Conservation (phyloP, 495 filamentous ascomycete species). For the Aspergillus saccharolyticus region DNA sequence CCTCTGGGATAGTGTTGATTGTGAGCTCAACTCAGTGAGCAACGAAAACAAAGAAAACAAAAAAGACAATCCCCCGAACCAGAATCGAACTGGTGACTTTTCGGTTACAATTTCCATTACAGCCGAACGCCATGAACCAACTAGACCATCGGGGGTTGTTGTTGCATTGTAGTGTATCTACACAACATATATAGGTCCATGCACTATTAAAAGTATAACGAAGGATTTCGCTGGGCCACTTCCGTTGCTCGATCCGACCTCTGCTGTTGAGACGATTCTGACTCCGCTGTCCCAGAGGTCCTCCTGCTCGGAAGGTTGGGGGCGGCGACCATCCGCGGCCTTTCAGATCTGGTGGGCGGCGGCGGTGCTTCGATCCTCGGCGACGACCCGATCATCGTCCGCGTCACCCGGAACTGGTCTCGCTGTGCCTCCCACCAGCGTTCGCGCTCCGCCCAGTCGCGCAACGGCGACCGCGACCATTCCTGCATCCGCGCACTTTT, state of each 20-base stretch:
- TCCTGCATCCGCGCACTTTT: constrained; percentile 12
- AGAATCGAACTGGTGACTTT: neutral
- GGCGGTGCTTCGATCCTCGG: neutral
- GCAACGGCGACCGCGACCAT: constrained; percentile 17
- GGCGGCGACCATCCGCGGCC: neutral
- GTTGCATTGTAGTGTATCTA: neutral
- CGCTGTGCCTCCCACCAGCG: constrained; percentile 17
- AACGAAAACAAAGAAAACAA: neutral
- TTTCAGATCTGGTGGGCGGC: neutral
- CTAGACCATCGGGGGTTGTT: neutral
- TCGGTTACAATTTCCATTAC: neutral
- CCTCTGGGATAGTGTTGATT: too few species aligned
- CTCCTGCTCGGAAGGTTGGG: neutral
- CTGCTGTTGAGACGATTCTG: neutral
- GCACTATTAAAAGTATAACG: neutral
- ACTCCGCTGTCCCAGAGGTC: neutral
- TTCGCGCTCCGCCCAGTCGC: constrained; percentile 9
- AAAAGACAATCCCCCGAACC: neutral
- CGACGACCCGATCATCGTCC: neutral
- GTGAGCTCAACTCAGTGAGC: too few species aligned
- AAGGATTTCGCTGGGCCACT: neutral
- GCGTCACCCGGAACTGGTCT: neutral
- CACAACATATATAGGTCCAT: neutral
- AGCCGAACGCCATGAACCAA: neutral
- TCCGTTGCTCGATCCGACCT: neutral